A percentile compares a stretch with the other conserved stretches of the same genome.
phyloP scores from a whole-genome alignment of 352 stramenopile species.

The Phytophthora constricta region DNA sequence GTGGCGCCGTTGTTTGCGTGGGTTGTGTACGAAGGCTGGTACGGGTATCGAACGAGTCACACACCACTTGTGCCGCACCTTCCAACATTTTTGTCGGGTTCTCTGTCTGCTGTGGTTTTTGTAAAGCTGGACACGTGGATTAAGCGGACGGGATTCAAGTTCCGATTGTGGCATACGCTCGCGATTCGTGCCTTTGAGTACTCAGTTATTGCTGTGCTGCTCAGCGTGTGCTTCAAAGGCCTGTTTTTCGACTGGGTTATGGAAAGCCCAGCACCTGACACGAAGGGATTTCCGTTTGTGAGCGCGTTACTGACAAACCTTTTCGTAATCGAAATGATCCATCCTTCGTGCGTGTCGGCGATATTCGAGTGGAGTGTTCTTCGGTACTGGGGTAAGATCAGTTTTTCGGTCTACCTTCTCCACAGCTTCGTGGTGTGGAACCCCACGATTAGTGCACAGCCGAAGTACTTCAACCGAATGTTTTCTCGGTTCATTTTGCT shows the following conservation, averaged over 20 bases:
- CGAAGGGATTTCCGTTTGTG: constrained; percentile 34
- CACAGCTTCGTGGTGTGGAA: constrained; percentile 47
- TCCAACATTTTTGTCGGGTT: constrained; percentile 44
- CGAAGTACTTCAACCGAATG: constrained; percentile 44
- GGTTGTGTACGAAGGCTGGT: constrained; percentile 29
- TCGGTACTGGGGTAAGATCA: constrained; percentile 50
- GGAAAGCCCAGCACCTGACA: constrained; percentile 26
- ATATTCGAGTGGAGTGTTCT: constrained; percentile 51
- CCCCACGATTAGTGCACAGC: constrained; percentile 20
- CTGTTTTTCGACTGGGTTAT: constrained; percentile 49
- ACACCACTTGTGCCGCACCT: constrained; percentile 31
- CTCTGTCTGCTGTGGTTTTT: constrained; percentile 41
- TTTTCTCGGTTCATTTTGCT: constrained; percentile 41
- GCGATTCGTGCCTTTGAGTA: constrained; percentile 28
- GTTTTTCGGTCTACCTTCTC: constrained; percentile 54
- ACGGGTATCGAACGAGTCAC: constrained; percentile 34
- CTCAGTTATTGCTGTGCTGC: constrained; percentile 26
- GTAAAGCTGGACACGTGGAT: constrained; percentile 30
- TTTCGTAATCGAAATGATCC: constrained; percentile 47
- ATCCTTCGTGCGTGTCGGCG: constrained; percentile 35
- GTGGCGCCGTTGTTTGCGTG: constrained; percentile 33
- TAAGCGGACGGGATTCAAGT: constrained; percentile 29
- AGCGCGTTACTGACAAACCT: constrained; percentile 33
- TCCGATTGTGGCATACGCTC: constrained; percentile 19
- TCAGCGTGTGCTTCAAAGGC: constrained; percentile 35